Evolutionary conservation across 2,329 filamentous ascomycete genomes (phyloP).

Genomic region (Paecilomyces sp.): DNA sequence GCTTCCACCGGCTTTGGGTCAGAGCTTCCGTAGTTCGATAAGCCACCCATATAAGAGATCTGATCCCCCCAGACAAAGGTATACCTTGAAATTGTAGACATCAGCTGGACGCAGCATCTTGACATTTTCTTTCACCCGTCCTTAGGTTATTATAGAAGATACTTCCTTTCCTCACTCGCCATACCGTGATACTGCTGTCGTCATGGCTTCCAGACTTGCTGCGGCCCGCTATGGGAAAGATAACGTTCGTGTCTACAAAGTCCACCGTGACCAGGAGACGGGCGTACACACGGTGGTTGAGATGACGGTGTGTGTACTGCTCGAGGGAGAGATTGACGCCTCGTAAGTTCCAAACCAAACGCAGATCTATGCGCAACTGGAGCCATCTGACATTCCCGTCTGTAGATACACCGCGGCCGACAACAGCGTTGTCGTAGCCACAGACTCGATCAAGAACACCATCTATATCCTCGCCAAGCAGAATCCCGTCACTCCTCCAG

Average conservation of each 20-base stretch:
- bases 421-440: constrained; percentile 92
- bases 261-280: constrained; percentile 69
- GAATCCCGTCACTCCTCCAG: constrained; percentile 83
- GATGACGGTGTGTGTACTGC: constrained; percentile 87
- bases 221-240: constrained; percentile 60
- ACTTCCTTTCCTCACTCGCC: background rate
- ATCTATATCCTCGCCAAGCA: constrained; percentile 93
- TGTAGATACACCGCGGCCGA: constrained; percentile 82
- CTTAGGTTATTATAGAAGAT: background rate
- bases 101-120: background rate
- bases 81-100: background rate
- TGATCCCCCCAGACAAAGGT: background rate
- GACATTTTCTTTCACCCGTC: background rate
- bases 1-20: background rate
- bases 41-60: background rate
- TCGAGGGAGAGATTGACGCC: constrained; percentile 85
- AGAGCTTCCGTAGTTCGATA: background rate
- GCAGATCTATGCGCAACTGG: background rate
- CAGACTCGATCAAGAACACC: constrained; percentile 97
- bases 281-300: constrained; percentile 81
- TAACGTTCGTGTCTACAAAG: constrained; percentile 97
- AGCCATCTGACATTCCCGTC: background rate
- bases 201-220: constrained; percentile 32
- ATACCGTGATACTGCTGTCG: constrained; percentile 4
- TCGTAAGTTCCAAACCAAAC: constrained; percentile 49